These are phyloP conservation scores for Umbelopsis isabellina DNA, from an alignment of 192 early-diverging fungal genomes.

Conservation along the genomic window DNA sequence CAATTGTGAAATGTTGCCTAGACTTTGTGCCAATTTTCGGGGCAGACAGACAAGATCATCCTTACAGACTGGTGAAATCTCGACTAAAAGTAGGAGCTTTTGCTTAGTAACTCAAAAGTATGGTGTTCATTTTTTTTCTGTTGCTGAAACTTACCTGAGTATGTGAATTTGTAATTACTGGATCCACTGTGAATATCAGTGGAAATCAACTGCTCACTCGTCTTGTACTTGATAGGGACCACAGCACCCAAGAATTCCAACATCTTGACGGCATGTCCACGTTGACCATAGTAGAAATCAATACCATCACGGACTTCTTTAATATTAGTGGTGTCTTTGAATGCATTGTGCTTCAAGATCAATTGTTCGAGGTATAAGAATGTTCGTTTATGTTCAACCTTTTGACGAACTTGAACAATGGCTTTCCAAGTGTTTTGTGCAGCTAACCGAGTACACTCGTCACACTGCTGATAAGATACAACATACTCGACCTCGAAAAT, in stretches of 20 bases:
- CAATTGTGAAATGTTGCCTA: slow-evolving; percentile 86
- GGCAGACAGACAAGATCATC: slow-evolving; percentile 93
- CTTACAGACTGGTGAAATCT: slow-evolving; percentile 95
- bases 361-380: slow-evolving; percentile 98
- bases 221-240: slow-evolving; percentile 84
- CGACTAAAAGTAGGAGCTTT: slow-evolving; percentile 49
- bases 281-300: slow-evolving; percentile 93
- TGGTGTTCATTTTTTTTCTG: no score
- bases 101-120: background rate
- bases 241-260: slow-evolving; percentile 89
- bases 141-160: slow-evolving; percentile 56
- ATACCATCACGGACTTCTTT: slow-evolving; percentile 95
- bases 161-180: slow-evolving; percentile 95
- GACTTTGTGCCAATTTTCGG: slow-evolving; percentile 78
- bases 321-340: slow-evolving; percentile 98
- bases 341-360: slow-evolving; percentile 96
- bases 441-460: slow-evolving; percentile 92
- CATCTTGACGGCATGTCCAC: slow-evolving; percentile 94
- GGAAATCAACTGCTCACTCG: slow-evolving; percentile 95
- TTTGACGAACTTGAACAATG: slow-evolving; percentile 96
- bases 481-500: slow-evolving; percentile 95
- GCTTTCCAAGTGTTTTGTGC: slow-evolving; percentile 99
- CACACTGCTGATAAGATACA: slow-evolving; percentile 91
- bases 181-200: slow-evolving; percentile 91
- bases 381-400: slow-evolving; percentile 96